A percentile compares a stretch with the other conserved stretches of the same genome.
phyloP scores from a whole-genome alignment of 345 rosid species.

The Populus simonii region DNA sequence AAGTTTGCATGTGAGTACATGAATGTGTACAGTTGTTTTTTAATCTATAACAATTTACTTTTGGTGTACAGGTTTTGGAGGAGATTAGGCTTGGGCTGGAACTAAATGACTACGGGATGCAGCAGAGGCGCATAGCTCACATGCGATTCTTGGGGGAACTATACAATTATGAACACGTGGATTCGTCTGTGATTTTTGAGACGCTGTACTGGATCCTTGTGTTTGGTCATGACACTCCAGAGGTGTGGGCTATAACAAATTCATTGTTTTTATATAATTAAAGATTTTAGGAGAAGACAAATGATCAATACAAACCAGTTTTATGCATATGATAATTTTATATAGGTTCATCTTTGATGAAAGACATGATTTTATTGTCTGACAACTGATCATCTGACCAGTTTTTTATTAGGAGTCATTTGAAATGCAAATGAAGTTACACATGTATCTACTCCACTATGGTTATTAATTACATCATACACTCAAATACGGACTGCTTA shows the following conservation, averaged over 20 bases:
- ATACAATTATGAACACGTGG: constrained; percentile 96
- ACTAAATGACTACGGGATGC: constrained; percentile 93
- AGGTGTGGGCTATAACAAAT: constrained; percentile 41
- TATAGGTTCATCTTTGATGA: neutral
- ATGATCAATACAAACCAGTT: neutral
- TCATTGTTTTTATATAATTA: neutral
- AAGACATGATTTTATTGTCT: neutral
- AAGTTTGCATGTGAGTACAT: neutral
- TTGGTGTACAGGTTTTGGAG: constrained; percentile 78
- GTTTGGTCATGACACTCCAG: constrained; percentile 76
- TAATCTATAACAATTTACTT: constrained; percentile 9
- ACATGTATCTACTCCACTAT: neutral
- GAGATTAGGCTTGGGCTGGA: constrained; percentile 95
- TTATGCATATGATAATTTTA: neutral
- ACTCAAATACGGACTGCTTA: too few species aligned
- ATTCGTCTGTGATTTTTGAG: constrained; percentile 94
- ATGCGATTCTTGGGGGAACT: constrained; percentile 96
- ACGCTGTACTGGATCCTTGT: constrained; percentile 78
- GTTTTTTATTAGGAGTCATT: neutral
- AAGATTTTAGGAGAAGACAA: neutral
- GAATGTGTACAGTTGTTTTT: neutral
- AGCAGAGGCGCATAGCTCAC: constrained; percentile 95
- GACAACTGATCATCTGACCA: neutral
- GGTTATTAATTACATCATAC: neutral
- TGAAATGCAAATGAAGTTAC: neutral